Conservation (phyloP, 805 yeast species). For the Metschnikowia gelsemii region DNA sequence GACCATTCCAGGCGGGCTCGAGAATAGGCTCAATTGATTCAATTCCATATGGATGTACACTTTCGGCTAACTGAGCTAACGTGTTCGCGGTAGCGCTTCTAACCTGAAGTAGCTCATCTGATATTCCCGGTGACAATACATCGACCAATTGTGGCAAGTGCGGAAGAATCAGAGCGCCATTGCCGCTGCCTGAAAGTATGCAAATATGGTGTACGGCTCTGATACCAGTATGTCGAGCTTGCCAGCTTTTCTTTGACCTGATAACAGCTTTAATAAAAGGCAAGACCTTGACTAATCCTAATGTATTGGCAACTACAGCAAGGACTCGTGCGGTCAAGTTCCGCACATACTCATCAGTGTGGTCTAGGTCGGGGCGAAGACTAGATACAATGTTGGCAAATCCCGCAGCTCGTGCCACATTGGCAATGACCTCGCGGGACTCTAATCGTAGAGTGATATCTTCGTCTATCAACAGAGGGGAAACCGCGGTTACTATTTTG, state of each 20-base stretch:
- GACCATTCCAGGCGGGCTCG: slow-evolving; percentile 80
- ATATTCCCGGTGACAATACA: slow-evolving; percentile 56
- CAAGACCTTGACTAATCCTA: slow-evolving; percentile 68
- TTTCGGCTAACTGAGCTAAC: slow-evolving; percentile 72
- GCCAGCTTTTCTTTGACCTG: slow-evolving; percentile 72
- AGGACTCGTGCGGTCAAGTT: slow-evolving; percentile 73
- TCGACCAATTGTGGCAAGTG: slow-evolving; percentile 63
- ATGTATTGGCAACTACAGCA: slow-evolving; percentile 78
- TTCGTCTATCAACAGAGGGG: slow-evolving; percentile 80
- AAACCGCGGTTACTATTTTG: slow-evolving; percentile 66
- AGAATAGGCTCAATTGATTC: slow-evolving; percentile 76
- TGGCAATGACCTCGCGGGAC: slow-evolving; percentile 76
- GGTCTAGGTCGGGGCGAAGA: slow-evolving; percentile 78
- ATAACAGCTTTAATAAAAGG: slow-evolving; percentile 85
- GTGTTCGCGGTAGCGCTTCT: slow-evolving; percentile 72
- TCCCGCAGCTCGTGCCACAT: slow-evolving; percentile 79
- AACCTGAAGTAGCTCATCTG: slow-evolving; percentile 67
- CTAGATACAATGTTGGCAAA: slow-evolving; percentile 74
- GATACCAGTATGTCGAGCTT: slow-evolving; percentile 80
- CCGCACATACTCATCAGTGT: slow-evolving; percentile 76
- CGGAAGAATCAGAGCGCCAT: slow-evolving; percentile 57
- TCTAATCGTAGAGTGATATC: slow-evolving; percentile 72
- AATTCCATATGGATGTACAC: slow-evolving; percentile 83
- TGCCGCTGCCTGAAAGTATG: slow-evolving; percentile 57
- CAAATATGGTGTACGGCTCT: slow-evolving; percentile 77